Base-by-base conservation (phyloP, 768 basidiomycete genomes). In the Tylopilus sp. region DNA sequence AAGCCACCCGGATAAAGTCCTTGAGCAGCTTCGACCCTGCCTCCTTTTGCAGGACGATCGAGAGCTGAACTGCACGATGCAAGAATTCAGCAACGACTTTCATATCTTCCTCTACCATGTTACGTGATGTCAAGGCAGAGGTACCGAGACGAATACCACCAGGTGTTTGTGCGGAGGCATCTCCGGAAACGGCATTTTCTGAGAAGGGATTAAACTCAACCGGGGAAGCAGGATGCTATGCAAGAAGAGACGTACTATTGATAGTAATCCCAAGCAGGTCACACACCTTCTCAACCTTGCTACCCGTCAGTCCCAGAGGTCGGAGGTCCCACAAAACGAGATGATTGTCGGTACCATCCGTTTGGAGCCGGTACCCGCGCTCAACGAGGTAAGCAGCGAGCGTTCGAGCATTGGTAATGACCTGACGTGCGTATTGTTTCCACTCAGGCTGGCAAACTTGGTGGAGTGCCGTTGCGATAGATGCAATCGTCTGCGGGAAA, bases 211-310 rank as follows among this genome's bases (percentile, higher is more conserved):
- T 22, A 21, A 14, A 51, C 12, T 43, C 28, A 4, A 37, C 22
- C 17, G n/a, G 11, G 31, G 52, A 45, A 42, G 58, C 16, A 44
- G 46, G n/a, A n/a, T n/a, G 22, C 3, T 36, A 17, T 34, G 33
- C 6, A 26, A 49, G 14, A 24, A 44, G 30, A 3, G 28, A 73
- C 88, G 62, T 60, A 92, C 90, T 93, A 78, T 94, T 93, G 74
- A 98, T 92, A 29, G 95, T 98, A 70, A 98, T 97, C 53, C 92
- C 92, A 71, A 92, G 84, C 46, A 97, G 79, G 70, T 98, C 96
- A 72, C 97, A 97, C 62, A 99, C 84, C 79, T 97, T 98, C 80
- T 98, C 96, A 53, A 99, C 85, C 75, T 98, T 98, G 78, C 87
- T 90, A 45, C 97, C 97, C n/a, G 97, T 98, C 68, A 98, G 76